Conservation (phyloP, 352 stramenopile genomes). For the Stramenopiles sp. region DNA sequence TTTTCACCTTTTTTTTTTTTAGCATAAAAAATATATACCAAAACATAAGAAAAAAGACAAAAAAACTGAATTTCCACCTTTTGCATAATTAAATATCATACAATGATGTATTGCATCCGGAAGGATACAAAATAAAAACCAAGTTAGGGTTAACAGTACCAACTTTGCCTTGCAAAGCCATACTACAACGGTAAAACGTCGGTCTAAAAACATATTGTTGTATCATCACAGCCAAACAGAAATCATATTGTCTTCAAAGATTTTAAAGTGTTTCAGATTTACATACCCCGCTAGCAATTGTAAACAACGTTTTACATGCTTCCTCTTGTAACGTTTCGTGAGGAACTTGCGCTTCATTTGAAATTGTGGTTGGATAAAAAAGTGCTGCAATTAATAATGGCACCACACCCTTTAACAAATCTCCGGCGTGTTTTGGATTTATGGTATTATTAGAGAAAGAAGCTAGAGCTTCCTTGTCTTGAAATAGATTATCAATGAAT, state of each 20-base stretch:
- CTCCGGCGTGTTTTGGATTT: no score
- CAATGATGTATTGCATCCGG: background rate
- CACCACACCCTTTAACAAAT: no score
- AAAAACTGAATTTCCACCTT: no score
- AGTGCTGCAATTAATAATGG: background rate
- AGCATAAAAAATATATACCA: background rate
- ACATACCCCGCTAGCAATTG: background rate
- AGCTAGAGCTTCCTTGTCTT: no score
- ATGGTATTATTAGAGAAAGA: no score
- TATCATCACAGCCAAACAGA: background rate
- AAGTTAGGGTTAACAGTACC: conserved; percentile 7
- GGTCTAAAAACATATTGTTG: background rate
- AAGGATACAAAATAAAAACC: background rate
- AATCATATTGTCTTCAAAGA: background rate
- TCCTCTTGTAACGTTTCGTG: background rate
- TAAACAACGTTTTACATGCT: background rate
- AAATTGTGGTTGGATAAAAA: background rate
- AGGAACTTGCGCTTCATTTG: background rate
- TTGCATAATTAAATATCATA: no score
- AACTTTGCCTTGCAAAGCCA: conserved; percentile 5
- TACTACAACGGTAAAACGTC: background rate
- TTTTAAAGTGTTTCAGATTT: background rate
- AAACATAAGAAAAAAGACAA: conserved; percentile 7
- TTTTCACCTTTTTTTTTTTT: conserved; percentile 1
- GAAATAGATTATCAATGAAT: background rate